Percentiles rank a stretch among this genome's conserved stretches.
Evolutionary conservation across 176 grass and related monocot genomes (phyloP).

Genomic region (Eleusine indica): DNA sequence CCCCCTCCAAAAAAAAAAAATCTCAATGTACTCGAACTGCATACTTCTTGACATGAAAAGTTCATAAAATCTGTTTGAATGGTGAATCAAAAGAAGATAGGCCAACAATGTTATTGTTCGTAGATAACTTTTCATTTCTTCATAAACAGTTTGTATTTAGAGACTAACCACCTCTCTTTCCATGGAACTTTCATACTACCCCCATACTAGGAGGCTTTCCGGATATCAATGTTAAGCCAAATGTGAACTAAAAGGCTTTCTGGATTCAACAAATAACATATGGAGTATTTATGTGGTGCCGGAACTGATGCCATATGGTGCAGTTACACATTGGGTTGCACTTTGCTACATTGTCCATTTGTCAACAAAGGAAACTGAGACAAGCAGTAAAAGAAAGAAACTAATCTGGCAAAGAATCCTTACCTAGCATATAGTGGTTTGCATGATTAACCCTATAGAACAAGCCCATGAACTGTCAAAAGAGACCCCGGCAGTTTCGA

Average conservation of each 20-base stretch:
- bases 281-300: neutral
- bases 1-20: neutral
- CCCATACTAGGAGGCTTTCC: too few species aligned
- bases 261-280: too few species aligned
- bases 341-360: neutral
- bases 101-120: neutral
- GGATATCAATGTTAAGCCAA: too few species aligned
- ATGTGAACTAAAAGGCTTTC: too few species aligned
- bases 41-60: neutral
- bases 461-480: slow-evolving; percentile 41
- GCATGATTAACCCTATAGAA: slow-evolving; percentile 35
- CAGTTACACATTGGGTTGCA: neutral
- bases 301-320: neutral
- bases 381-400: slow-evolving; percentile 11
- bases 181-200: neutral
- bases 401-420: slow-evolving; percentile 22
- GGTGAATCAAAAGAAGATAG: neutral
- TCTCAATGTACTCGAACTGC: neutral
- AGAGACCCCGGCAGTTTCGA: slow-evolving; percentile 51
- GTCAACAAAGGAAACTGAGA: neutral
- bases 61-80: neutral
- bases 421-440: slow-evolving; percentile 36
- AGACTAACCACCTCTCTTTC: neutral
- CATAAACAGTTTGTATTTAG: neutral
- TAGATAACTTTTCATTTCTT: neutral